A percentile compares a stretch with the other conserved stretches of the same genome.
Conservation (phyloP, 1,284 basidiomycete genomes). For the Austroboletus rostrupii region DNA sequence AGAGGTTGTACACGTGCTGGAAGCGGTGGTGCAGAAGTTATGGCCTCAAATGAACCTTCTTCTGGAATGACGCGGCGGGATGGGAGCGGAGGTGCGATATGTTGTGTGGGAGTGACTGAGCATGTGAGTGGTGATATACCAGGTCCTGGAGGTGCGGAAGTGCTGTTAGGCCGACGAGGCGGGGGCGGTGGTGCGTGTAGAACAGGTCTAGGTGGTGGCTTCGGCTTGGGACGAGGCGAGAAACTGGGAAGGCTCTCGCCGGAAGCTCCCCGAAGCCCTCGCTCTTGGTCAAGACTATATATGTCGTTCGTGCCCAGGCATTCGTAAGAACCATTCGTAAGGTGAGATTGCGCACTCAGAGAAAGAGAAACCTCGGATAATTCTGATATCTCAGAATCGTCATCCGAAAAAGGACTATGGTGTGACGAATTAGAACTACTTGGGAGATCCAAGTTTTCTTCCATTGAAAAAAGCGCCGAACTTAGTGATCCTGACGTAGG, state of each 20-base stretch:
- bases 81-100: slow-evolving; percentile 25
- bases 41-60: slow-evolving; percentile 7
- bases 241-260: slow-evolving; percentile 17
- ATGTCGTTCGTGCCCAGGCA: background rate
- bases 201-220: slow-evolving; percentile 19
- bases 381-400: slow-evolving; percentile 28
- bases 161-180: slow-evolving; percentile 14
- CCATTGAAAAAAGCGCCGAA: slow-evolving; percentile 19
- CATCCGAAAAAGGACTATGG: slow-evolving; percentile 30
- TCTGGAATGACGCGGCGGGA: slow-evolving; percentile 17
- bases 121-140: background rate
- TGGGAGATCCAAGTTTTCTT: slow-evolving; percentile 21
- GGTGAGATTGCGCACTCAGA: slow-evolving; percentile 5
- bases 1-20: slow-evolving; percentile 18
- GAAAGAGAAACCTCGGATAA: slow-evolving; percentile 15
- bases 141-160: background rate
- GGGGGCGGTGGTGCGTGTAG: slow-evolving; percentile 18
- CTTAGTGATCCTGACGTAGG: slow-evolving; percentile 9
- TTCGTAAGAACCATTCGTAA: slow-evolving; percentile 4
- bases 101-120: slow-evolving; percentile 8
- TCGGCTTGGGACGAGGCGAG: slow-evolving; percentile 16
- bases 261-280: slow-evolving; percentile 19
- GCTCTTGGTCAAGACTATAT: slow-evolving; percentile 1
- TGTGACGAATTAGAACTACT: slow-evolving; percentile 22
- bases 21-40: slow-evolving; percentile 22